These are phyloP conservation scores for Cystoderma amianthinum DNA, from an alignment of 768 basidiomycete species.

Conservation along the genomic window DNA sequence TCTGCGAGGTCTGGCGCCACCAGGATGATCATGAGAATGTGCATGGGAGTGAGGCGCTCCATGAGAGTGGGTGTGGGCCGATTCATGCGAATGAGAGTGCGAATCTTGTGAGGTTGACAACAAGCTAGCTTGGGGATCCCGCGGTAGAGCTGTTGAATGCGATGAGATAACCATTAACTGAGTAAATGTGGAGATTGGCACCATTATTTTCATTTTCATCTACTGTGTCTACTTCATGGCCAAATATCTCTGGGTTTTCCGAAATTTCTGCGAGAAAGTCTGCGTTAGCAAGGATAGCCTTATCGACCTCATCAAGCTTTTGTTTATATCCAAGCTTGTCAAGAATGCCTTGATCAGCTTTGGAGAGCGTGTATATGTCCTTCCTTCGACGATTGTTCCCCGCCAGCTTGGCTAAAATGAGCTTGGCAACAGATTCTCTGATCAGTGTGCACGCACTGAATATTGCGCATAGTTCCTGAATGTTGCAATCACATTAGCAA, in stretches of 20 bases:
- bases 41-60: slow-evolving; percentile 25
- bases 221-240: slow-evolving; percentile 33
- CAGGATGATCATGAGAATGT: slow-evolving; percentile 18
- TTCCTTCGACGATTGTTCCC: slow-evolving; percentile 63
- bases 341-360: slow-evolving; percentile 63
- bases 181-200: no score
- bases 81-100: neutral
- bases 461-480: slow-evolving; percentile 74
- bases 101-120: neutral
- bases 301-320: slow-evolving; percentile 76
- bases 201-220: slow-evolving; percentile 8
- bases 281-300: slow-evolving; percentile 74
- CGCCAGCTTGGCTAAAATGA: slow-evolving; percentile 27
- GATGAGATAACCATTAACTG: no score
- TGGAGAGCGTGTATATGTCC: slow-evolving; percentile 67
- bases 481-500: slow-evolving; percentile 66
- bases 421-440: slow-evolving; percentile 1
- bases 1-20: slow-evolving; percentile 11
- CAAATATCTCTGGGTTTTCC: slow-evolving; percentile 78
- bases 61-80: slow-evolving; percentile 16
- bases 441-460: slow-evolving; percentile 42
- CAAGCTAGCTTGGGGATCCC: neutral
- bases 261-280: slow-evolving; percentile 72
- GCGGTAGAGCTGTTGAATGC: no score
- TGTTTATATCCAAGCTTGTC: slow-evolving; percentile 65